A percentile compares a stretch with the other conserved stretches of the same genome.
Conservation (phyloP, 164 flowering plant genomes). For the Liquidambar formosana region DNA sequence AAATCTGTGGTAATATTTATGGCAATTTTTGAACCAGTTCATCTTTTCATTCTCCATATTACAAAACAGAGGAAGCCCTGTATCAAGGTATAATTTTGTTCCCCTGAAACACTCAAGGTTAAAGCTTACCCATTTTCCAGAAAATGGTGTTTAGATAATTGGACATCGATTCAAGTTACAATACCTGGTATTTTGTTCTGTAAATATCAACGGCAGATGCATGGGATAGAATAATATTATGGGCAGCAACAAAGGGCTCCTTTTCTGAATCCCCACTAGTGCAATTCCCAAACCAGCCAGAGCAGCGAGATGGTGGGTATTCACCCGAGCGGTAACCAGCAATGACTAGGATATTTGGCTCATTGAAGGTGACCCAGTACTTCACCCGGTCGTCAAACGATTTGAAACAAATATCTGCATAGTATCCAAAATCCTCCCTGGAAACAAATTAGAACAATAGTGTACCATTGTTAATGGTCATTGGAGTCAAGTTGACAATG, state of each 20-base stretch:
- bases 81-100: too few relatives aligned
- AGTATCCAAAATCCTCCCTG: slow-evolving; percentile 54
- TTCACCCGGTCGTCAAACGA: slow-evolving; percentile 59
- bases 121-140: too few relatives aligned
- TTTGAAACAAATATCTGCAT: slow-evolving; percentile 51
- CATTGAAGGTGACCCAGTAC: slow-evolving; percentile 62
- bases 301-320: slow-evolving; percentile 59
- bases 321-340: slow-evolving; percentile 39
- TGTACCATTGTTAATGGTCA: too few relatives aligned
- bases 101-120: too few relatives aligned
- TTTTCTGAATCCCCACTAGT: slow-evolving; percentile 50
- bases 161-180: too few relatives aligned
- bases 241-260: slow-evolving; percentile 62
- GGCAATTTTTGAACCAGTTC: too few relatives aligned
- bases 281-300: slow-evolving; percentile 52
- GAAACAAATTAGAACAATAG: not conserved
- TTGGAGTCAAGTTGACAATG: not conserved
- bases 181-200: slow-evolving; percentile 55
- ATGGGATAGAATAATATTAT: slow-evolving; percentile 58
- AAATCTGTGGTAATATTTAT: too few relatives aligned
- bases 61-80: too few relatives aligned
- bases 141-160: not conserved
- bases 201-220: slow-evolving; percentile 49
- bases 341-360: slow-evolving; percentile 38
- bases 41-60: too few relatives aligned